Evolutionary conservation across 2,329 filamentous ascomycete genomes (phyloP).

Genomic region (Sporothrix variecibatus): DNA sequence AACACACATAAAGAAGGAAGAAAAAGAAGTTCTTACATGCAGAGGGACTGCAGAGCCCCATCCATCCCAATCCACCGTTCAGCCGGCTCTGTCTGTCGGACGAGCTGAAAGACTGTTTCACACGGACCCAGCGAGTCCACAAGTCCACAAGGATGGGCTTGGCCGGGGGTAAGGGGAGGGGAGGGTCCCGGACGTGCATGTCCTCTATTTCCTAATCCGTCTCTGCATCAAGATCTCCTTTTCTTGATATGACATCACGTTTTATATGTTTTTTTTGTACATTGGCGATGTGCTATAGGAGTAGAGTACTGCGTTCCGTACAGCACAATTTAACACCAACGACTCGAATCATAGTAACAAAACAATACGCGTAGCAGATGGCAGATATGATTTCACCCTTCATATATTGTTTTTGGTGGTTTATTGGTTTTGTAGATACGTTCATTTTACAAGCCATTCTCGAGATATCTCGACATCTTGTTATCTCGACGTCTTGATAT

Average conservation of each 20-base stretch:
- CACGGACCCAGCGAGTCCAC: slow-evolving; percentile 8
- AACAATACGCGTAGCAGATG: no score
- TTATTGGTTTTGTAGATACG: no score
- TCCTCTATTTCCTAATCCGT: slow-evolving; percentile 3
- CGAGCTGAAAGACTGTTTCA: slow-evolving; percentile 26
- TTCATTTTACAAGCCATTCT: no score
- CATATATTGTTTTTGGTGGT: no score
- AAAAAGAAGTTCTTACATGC: neutral
- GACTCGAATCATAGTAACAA: no score
- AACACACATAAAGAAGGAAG: neutral
- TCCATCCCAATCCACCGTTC: slow-evolving; percentile 21
- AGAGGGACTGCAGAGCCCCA: slow-evolving; percentile 22
- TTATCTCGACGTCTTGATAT: no score
- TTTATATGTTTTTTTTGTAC: neutral
- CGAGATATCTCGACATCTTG: no score
- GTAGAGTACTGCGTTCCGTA: no score
- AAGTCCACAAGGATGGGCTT: slow-evolving; percentile 5
- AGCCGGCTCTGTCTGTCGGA: slow-evolving; percentile 24
- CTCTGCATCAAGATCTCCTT: neutral
- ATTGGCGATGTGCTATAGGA: neutral
- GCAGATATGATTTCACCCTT: no score
- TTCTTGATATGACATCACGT: neutral
- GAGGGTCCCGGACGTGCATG: neutral
- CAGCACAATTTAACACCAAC: neutral
- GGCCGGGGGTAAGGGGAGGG: neutral